Evolutionary conservation across 768 basidiomycete genomes (phyloP).

Genomic region (Tubosaeta brunneosetosa): DNA sequence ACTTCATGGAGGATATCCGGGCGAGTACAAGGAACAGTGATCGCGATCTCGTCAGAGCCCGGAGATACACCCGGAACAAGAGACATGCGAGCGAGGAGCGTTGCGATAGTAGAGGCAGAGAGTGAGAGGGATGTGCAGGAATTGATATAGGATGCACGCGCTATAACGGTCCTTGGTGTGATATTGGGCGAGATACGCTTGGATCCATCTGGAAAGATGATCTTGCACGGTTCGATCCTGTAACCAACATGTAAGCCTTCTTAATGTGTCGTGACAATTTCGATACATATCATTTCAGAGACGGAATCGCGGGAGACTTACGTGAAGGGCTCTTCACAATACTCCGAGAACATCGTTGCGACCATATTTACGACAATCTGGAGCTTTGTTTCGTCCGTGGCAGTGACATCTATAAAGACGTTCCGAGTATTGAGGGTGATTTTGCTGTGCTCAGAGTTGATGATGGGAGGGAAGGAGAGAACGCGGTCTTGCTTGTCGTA

Average conservation of each 20-base stretch:
- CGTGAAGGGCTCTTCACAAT: slow-evolving; percentile 90
- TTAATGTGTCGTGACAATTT: neutral
- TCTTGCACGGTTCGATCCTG: slow-evolving; percentile 91
- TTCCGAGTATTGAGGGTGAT: slow-evolving; percentile 92
- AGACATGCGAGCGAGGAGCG: slow-evolving; percentile 81
- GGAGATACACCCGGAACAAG: slow-evolving; percentile 48
- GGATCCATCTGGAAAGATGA: slow-evolving; percentile 75
- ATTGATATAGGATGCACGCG: slow-evolving; percentile 90
- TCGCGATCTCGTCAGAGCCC: slow-evolving; percentile 60
- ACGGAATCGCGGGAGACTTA: slow-evolving; percentile 36
- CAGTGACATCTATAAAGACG: slow-evolving; percentile 95
- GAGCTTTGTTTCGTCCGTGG: slow-evolving; percentile 94
- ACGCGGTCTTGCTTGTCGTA: slow-evolving; percentile 87
- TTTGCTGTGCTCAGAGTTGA: slow-evolving; percentile 96
- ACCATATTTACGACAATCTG: slow-evolving; percentile 94
- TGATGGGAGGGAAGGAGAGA: slow-evolving; percentile 96
- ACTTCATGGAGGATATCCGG: slow-evolving; percentile 98
- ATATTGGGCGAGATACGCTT: slow-evolving; percentile 78
- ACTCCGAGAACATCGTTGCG: slow-evolving; percentile 97
- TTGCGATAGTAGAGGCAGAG: slow-evolving; percentile 56
- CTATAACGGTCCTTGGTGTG: slow-evolving; percentile 61
- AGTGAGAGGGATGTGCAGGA: slow-evolving; percentile 87
- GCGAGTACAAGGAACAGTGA: slow-evolving; percentile 88
- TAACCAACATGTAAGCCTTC: neutral
- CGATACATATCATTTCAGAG: neutral